Evolutionary conservation across 1,284 basidiomycete genomes (phyloP).

Genomic region (Salmacisia buchloeana): DNA sequence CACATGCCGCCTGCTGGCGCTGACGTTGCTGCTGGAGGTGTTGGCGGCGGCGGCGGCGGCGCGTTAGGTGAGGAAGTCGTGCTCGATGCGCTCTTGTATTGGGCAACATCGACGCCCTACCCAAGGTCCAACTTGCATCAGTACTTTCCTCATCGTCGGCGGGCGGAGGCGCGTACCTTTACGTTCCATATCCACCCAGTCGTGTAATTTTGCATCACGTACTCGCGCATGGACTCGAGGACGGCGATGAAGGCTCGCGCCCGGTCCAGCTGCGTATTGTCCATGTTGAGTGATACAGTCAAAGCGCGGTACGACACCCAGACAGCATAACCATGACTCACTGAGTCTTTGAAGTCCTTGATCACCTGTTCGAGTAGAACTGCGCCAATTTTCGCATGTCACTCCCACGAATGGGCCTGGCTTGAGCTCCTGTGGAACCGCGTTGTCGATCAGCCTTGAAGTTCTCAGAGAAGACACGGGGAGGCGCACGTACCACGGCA

Average conservation of each 20-base stretch:
- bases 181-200: slow-evolving; percentile 87
- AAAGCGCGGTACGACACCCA: neutral
- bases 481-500: slow-evolving; percentile 52
- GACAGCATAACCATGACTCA: neutral
- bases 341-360: slow-evolving; percentile 88
- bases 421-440: slow-evolving; percentile 57
- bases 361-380: slow-evolving; percentile 85
- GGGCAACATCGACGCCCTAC: slow-evolving; percentile 22
- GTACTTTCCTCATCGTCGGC: slow-evolving; percentile 32
- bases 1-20: slow-evolving; percentile 60
- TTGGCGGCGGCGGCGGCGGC: slow-evolving; percentile 53
- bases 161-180: slow-evolving; percentile 58
- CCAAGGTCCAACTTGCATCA: too few relatives aligned
- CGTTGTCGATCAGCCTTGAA: too few relatives aligned
- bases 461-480: neutral
- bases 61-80: slow-evolving; percentile 55
- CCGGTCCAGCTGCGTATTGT: slow-evolving; percentile 83
- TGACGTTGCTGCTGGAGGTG: slow-evolving; percentile 53
- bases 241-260: slow-evolving; percentile 67
- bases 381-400: slow-evolving; percentile 82
- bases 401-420: slow-evolving; percentile 74
- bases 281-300: slow-evolving; percentile 39
- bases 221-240: slow-evolving; percentile 73
- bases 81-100: slow-evolving; percentile 17
- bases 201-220: slow-evolving; percentile 79